Evolutionary conservation across 2,329 filamentous ascomycete genomes (phyloP), one percentile per base, ranked within the genome.

Genomic region (Mycosphaerelloides madeirae): DNA sequence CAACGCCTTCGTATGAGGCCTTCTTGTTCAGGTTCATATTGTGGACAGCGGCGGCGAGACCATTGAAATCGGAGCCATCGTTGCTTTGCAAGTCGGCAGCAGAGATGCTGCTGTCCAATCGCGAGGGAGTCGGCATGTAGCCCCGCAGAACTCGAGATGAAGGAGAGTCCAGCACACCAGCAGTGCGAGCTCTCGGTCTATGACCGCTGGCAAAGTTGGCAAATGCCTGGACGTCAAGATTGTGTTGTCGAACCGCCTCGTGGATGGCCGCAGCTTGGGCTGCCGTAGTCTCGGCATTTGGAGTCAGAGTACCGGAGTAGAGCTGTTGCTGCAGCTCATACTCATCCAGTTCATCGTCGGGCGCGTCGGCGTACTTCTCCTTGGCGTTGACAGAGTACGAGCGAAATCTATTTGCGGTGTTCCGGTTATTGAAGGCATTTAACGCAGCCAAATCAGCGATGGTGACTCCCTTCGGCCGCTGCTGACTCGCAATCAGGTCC

Each of bases 351-450:
- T 72, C 69, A 37, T 67, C 68, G 48, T 85, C 87, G 13, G 87
- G 83, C 41, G 94, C 90, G 58, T 94, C 88, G 2, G 86, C 90
- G 59, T 97, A 97, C 66, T 93, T 94, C 65, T 97, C 91, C 68
- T 95, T 96, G 44, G 95, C 94, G 67, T 98, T 98, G 54, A 98
- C 93, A 1, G 93, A 98, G 67, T 96, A 97, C 1, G 93, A 98
- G 36, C 93, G 83, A 74, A 97, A 95, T 41, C 93, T 82, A 65
- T 86, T 97, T 34, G 84, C 77, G 33, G 65, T 64, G 57, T 86
- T 85, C 63, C 80, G 85, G 53, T 83, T 84, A 53, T 83, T 84
- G 54, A 87, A 81, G 62, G 87, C 84, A 53, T 83, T 84, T 52
- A 87, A 78, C 63, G 87, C 84, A 50, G 83, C 82, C 49, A 91